Conservation (phyloP, 495 filamentous ascomycete genomes). For the Diplogelasinospora grovesii region DNA sequence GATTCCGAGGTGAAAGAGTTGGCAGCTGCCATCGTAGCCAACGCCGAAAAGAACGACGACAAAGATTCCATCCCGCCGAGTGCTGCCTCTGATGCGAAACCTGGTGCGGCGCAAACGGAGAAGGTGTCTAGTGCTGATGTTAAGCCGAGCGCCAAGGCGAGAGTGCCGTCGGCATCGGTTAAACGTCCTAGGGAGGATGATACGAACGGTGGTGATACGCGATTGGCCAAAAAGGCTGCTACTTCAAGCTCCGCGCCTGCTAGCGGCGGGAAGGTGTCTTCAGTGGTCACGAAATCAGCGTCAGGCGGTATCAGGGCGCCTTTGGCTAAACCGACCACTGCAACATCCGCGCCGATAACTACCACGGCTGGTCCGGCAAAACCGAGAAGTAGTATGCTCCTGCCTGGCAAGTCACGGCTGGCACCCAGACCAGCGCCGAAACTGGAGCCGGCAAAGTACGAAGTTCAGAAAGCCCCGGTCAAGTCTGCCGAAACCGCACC, state of each 20-base stretch:
- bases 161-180: neutral
- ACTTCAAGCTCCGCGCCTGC: conserved; percentile 13
- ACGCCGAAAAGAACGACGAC: conserved; percentile 15
- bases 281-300: conserved; percentile 12
- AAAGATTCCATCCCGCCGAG: no score
- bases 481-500: conserved; percentile 2
- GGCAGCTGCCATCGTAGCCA: conserved; percentile 35
- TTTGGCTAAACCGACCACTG: conserved; percentile 20
- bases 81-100: conserved; percentile 8
- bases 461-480: conserved; percentile 1
- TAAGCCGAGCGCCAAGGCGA: conserved; percentile 9
- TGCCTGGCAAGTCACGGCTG: conserved; percentile 32
- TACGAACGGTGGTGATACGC: conserved; percentile 21
- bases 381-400: conserved; percentile 13
- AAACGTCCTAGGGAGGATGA: conserved; percentile 36
- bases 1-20: conserved; percentile 51
- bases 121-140: conserved; percentile 1
- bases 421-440: conserved; percentile 25
- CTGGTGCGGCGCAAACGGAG: neutral
- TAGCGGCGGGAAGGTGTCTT: conserved; percentile 3
- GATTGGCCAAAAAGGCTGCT: conserved; percentile 34
- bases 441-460: conserved; percentile 17
- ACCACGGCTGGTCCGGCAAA: conserved; percentile 14
- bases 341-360: conserved; percentile 13
- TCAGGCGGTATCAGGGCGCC: conserved; percentile 25